Conservation (phyloP, 2,329 filamentous ascomycete genomes). For the Phialophora chinensis region DNA sequence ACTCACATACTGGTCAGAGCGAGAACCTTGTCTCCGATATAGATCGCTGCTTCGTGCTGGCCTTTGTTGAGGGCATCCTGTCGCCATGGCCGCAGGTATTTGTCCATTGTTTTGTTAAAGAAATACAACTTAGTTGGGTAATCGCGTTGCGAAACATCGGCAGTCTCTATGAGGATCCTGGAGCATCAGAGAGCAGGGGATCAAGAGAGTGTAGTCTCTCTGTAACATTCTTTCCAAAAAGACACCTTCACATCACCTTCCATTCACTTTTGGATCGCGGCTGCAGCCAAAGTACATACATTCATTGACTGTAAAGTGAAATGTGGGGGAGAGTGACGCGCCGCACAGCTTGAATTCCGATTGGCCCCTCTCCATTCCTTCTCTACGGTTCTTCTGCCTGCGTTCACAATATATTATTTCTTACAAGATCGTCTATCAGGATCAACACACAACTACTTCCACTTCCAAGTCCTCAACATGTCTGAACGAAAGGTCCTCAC, state of each 20-base stretch:
- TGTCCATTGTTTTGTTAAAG: constrained; percentile 70
- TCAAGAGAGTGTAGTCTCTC: neutral
- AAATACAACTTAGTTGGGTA: neutral
- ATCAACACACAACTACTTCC: neutral
- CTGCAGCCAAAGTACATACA: constrained; percentile 6
- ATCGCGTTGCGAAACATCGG: constrained; percentile 13
- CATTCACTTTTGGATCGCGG: neutral
- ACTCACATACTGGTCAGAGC: constrained; percentile 79
- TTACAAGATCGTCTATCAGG: neutral
- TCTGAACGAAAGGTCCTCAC: constrained; percentile 82
- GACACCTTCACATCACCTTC: neutral
- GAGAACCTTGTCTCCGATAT: constrained; percentile 94
- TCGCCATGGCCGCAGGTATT: constrained; percentile 90
- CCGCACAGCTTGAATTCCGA: constrained; percentile 7
- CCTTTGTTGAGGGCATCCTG: constrained; percentile 95
- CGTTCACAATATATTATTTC: neutral
- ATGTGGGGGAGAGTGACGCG: constrained; percentile 28
- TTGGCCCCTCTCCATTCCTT: constrained; percentile 12
- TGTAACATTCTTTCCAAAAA: constrained; percentile 10
- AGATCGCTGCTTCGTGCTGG: constrained; percentile 95
- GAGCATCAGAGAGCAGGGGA: neutral
- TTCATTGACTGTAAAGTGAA: neutral
- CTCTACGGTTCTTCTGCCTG: constrained; percentile 2
- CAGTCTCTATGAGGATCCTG: neutral
- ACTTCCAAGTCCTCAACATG: constrained; percentile 60